Percentiles rank a stretch among this genome's conserved stretches.
Conservation (phyloP, 495 filamentous ascomycete genomes). For the Aspergillus steynii region DNA sequence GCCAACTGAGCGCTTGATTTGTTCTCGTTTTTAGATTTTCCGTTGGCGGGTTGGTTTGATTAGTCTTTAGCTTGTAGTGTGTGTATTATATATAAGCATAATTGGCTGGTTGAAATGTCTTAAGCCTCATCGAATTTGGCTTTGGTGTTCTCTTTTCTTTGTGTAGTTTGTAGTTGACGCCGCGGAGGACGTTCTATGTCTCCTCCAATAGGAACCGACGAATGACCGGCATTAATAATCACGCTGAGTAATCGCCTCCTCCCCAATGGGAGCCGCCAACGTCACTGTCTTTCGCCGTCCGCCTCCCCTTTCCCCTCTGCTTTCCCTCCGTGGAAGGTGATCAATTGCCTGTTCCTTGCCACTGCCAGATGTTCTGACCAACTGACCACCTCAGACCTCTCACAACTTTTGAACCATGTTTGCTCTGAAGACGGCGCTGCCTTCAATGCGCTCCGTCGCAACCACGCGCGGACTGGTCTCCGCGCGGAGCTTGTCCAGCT, state of each 20-base stretch:
- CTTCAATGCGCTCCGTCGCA: conserved; percentile 27
- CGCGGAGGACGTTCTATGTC: too few relatives aligned
- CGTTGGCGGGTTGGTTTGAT: not conserved
- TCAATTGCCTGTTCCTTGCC: not conserved
- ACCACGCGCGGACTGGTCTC: conserved; percentile 23
- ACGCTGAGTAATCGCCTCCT: conserved; percentile 17
- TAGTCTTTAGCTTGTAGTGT: not conserved
- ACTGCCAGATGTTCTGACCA: not conserved
- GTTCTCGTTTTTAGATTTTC: not conserved
- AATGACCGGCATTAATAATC: too few relatives aligned
- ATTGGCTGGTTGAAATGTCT: not conserved
- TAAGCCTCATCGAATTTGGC: not conserved
- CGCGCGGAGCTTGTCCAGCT: conserved; percentile 36
- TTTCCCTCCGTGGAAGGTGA: not conserved
- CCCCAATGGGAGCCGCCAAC: conserved; percentile 29
- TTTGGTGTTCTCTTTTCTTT: not conserved
- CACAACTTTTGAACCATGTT: conserved; percentile 26
- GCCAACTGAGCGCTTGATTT: conserved; percentile 28
- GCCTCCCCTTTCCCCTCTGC: conserved; percentile 5
- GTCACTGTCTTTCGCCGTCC: conserved; percentile 25
- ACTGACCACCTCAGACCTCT: not conserved
- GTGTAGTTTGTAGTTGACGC: not conserved
- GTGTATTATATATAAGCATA: conserved; percentile 12
- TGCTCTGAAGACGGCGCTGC: conserved; percentile 22
- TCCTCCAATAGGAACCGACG: too few relatives aligned